Percentiles rank a stretch among this genome's conserved stretches.
Evolutionary conservation across 1,139 yeast genomes (phyloP).

Genomic region (Diutina pseudorugosa): DNA sequence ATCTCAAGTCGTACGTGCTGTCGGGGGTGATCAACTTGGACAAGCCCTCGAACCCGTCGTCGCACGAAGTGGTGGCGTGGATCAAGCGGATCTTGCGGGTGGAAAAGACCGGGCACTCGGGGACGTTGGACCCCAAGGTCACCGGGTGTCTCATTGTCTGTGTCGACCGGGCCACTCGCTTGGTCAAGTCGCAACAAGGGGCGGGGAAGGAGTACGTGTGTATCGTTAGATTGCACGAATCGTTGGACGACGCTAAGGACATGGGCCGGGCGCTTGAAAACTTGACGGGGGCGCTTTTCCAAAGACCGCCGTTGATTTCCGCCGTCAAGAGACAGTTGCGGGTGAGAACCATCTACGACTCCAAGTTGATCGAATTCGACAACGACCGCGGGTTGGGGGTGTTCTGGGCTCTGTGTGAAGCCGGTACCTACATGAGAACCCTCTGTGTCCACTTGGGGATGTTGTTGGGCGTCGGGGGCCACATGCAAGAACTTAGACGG

Average conservation of each 20-base stretch:
- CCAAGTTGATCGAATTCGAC: constrained; percentile 90
- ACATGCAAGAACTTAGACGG: constrained; percentile 99
- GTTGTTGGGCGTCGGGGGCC: constrained; percentile 97
- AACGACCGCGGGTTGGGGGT: constrained; percentile 95
- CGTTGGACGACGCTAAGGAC: constrained; percentile 81
- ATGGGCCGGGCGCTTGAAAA: constrained; percentile 82
- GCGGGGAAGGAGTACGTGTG: constrained; percentile 99
- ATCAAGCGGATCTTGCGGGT: constrained; percentile 88
- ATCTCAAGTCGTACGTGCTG: constrained; percentile 75
- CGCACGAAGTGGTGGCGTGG: constrained; percentile 99
- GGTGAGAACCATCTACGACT: constrained; percentile 95
- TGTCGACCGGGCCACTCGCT: constrained; percentile 94
- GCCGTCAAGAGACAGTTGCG: constrained; percentile 98
- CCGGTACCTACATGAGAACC: constrained; percentile 99
- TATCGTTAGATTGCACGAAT: constrained; percentile 90
- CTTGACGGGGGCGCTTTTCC: constrained; percentile 96
- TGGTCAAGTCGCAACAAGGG: constrained; percentile 98
- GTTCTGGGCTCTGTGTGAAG: constrained; percentile 99
- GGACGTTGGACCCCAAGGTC: constrained; percentile 97
- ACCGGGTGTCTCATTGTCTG: constrained; percentile 97
- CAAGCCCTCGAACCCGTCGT: constrained; percentile 95
- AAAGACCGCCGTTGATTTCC: constrained; percentile 97
- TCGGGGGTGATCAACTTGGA: constrained; percentile 96
- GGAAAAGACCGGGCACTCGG: constrained; percentile 98
- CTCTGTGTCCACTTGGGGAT: constrained; percentile 97